Conservation (phyloP, 2,329 filamentous ascomycete species). For the Aureobasidium uvarum region DNA sequence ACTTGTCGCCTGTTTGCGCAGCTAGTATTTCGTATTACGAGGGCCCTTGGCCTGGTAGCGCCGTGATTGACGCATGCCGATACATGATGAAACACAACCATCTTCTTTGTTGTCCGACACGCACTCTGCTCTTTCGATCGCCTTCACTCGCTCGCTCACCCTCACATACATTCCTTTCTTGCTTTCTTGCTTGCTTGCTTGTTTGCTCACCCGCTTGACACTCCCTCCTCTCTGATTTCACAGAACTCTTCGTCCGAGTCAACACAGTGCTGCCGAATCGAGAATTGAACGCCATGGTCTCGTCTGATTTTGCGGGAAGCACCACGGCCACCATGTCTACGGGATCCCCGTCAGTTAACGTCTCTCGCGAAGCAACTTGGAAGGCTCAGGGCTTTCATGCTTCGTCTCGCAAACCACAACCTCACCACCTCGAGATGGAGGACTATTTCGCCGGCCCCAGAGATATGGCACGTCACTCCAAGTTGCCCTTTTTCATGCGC, state of each 20-base stretch:
- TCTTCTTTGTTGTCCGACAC: constrained; percentile 11
- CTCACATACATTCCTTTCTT: constrained; percentile 3
- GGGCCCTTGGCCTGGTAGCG: background rate
- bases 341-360: constrained; percentile 9
- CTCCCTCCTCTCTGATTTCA: background rate
- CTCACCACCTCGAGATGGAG: constrained; percentile 34
- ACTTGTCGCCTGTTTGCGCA: background rate
- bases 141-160: background rate
- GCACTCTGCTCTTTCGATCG: constrained; percentile 9
- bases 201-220: background rate
- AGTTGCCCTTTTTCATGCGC: constrained; percentile 72
- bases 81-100: constrained; percentile 18
- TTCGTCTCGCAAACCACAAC: constrained; percentile 26
- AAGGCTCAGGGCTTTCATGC: constrained; percentile 15
- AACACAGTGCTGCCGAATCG: background rate
- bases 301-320: constrained; percentile 17
- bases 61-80: constrained; percentile 17
- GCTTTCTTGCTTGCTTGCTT: background rate
- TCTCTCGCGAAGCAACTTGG: constrained; percentile 26
- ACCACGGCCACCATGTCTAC: constrained; percentile 26
- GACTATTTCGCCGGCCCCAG: constrained; percentile 55
- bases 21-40: background rate
- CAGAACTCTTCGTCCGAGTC: background rate
- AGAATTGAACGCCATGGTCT: constrained; percentile 4
- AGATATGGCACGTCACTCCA: constrained; percentile 70